Evolutionary conservation across 169 alveolate genomes (phyloP).

Genomic region (Toxoplasma gondii): DNA sequence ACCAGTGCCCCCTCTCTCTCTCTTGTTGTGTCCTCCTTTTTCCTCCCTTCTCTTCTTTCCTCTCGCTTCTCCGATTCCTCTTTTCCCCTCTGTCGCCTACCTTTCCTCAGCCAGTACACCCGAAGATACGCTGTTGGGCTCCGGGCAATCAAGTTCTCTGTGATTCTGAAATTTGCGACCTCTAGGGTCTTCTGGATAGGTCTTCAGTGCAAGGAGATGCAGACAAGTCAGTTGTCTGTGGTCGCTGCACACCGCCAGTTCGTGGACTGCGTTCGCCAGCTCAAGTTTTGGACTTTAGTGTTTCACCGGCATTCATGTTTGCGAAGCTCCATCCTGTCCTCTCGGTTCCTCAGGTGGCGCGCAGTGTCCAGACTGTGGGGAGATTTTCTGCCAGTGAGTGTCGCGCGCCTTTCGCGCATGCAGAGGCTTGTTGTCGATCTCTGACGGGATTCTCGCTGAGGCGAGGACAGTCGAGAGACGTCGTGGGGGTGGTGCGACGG

Average conservation of each 20-base stretch:
- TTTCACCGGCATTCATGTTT: neutral
- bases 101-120: too few relatives aligned
- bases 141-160: too few relatives aligned
- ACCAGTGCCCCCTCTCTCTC: neutral
- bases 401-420: neutral
- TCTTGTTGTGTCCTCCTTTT: neutral
- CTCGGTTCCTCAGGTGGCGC: neutral
- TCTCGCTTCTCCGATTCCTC: neutral
- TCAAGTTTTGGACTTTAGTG: too few relatives aligned
- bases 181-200: too few relatives aligned
- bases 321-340: neutral
- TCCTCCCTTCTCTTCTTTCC: neutral
- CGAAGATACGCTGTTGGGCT: too few relatives aligned
- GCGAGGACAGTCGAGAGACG: too few relatives aligned
- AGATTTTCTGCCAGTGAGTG: constrained; percentile 37
- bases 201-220: too few relatives aligned
- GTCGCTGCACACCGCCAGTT: neutral
- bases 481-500: too few relatives aligned
- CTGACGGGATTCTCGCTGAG: too few relatives aligned
- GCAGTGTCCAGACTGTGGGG: constrained; percentile 53
- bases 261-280: neutral
- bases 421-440: neutral
- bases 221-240: too few relatives aligned
- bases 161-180: too few relatives aligned
- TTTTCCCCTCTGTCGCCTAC: too few relatives aligned